Conservation (phyloP, 176 grass and related monocot species). For the Elaeis guineensis region DNA sequence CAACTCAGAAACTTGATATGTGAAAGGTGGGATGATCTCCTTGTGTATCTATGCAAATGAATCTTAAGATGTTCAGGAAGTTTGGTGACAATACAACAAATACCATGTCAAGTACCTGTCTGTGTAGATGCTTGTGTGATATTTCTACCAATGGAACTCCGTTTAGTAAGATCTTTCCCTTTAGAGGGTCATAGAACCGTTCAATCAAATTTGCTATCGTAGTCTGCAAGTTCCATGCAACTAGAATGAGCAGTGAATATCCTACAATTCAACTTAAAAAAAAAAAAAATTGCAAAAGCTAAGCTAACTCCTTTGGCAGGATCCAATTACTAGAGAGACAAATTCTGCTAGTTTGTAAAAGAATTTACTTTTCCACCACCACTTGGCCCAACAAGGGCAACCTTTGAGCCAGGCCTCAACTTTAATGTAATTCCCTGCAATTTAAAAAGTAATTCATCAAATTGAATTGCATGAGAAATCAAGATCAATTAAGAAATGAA, state of each 20-base stretch:
- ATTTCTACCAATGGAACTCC: conserved; percentile 77
- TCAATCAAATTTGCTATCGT: conserved; percentile 99
- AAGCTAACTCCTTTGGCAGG: background rate
- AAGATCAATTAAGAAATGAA: too few relatives aligned
- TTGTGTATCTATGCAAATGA: too few relatives aligned
- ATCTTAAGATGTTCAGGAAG: too few relatives aligned
- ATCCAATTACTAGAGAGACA: background rate
- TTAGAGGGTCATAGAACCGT: conserved; percentile 94
- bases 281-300: background rate
- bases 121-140: conserved; percentile 74
- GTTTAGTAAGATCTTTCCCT: conserved; percentile 78
- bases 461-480: too few relatives aligned
- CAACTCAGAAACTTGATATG: too few relatives aligned
- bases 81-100: background rate
- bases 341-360: background rate
- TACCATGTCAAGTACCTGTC: conserved; percentile 42
- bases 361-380: conserved; percentile 77
- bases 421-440: conserved; percentile 89
- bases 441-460: background rate
- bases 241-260: background rate
- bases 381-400: conserved; percentile 96
- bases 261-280: background rate
- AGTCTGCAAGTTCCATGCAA: conserved; percentile 48
- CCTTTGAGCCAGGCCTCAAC: conserved; percentile 80
- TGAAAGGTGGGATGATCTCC: too few relatives aligned